Evolutionary conservation across 225 moss, liverwort and hornwort genomes (phyloP).

Genomic region (Lunularia cruciata): DNA sequence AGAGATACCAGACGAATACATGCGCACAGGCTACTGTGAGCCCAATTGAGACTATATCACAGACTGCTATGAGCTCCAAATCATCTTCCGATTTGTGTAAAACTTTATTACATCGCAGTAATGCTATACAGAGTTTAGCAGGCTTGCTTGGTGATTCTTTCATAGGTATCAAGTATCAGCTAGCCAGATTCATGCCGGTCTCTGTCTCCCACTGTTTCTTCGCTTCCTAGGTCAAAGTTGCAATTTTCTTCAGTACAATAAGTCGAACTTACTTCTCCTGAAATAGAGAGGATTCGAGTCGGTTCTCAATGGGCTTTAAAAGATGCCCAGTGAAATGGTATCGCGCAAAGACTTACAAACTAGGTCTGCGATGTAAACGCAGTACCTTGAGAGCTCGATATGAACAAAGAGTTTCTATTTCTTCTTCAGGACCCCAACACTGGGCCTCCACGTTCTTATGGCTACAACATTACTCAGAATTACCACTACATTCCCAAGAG

Average conservation of each 20-base stretch:
- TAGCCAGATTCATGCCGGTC: not conserved
- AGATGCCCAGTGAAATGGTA: slow-evolving; percentile 5
- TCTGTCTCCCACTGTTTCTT: not conserved
- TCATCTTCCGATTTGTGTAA: too few species aligned
- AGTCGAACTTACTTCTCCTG: not conserved
- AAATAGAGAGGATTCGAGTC: slow-evolving; percentile 1
- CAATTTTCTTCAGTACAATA: not conserved
- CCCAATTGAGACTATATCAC: too few species aligned
- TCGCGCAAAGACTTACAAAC: slow-evolving; percentile 14
- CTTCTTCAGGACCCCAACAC: not conserved
- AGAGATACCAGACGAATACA: too few species aligned
- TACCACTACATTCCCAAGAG: slow-evolving; percentile 3
- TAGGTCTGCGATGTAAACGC: not conserved
- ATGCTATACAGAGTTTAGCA: slow-evolving; percentile 16
- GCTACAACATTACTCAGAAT: slow-evolving; percentile 7
- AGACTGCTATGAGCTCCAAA: too few species aligned
- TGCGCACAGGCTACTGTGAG: too few species aligned
- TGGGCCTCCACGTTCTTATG: not conserved
- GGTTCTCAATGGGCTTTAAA: slow-evolving; percentile 18
- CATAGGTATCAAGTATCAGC: not conserved
- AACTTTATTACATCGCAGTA: slow-evolving; percentile 17
- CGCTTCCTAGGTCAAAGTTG: not conserved
- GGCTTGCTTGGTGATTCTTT: not conserved
- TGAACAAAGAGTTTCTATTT: slow-evolving; percentile 6
- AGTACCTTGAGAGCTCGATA: not conserved